phyloP scores from a whole-genome alignment of 495 filamentous ascomycete genomes.

The Lichenothelia convexa region DNA sequence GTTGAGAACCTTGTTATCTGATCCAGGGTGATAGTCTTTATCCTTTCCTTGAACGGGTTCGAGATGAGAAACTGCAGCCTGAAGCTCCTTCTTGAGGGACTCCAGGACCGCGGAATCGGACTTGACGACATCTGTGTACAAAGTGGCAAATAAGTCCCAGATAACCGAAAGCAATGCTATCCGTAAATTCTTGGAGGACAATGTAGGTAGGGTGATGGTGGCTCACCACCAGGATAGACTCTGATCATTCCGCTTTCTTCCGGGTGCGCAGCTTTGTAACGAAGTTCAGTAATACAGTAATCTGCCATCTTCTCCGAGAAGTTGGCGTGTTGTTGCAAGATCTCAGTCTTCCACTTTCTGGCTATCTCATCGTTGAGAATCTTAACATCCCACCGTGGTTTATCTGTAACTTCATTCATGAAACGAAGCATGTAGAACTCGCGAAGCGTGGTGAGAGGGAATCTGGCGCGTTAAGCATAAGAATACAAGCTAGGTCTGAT shows the following conservation, averaged over 20 bases:
- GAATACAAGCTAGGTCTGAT: too few relatives aligned
- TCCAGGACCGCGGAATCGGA: conserved; percentile 7
- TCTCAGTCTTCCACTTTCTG: conserved; percentile 9
- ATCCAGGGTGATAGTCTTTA: conserved; percentile 42
- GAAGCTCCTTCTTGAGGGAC: conserved; percentile 5
- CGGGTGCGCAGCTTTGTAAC: conserved; percentile 9
- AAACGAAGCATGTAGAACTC: conserved; percentile 20
- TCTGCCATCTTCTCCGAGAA: conserved; percentile 6
- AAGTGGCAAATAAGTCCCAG: conserved; percentile 7
- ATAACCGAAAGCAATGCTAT: too few relatives aligned
- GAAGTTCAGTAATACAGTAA: conserved; percentile 31
- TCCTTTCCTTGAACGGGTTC: conserved; percentile 8
- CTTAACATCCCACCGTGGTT: conserved; percentile 17
- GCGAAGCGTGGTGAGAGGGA: too few relatives aligned
- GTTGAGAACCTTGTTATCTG: conserved; percentile 36
- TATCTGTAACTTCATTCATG: conserved; percentile 20
- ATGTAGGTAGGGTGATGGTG: too few relatives aligned
- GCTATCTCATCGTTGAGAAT: conserved; percentile 15
- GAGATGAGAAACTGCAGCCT: conserved; percentile 5
- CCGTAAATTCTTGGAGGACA: too few relatives aligned
- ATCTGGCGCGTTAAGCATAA: too few relatives aligned
- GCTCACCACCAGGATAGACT: too few relatives aligned
- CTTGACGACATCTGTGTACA: conserved; percentile 12
- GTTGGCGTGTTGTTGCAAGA: not conserved
- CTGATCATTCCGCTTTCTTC: conserved; percentile 6